These are phyloP conservation scores for Solanum chilense DNA, from an alignment of 257 asterid species.

Conservation along the genomic window DNA sequence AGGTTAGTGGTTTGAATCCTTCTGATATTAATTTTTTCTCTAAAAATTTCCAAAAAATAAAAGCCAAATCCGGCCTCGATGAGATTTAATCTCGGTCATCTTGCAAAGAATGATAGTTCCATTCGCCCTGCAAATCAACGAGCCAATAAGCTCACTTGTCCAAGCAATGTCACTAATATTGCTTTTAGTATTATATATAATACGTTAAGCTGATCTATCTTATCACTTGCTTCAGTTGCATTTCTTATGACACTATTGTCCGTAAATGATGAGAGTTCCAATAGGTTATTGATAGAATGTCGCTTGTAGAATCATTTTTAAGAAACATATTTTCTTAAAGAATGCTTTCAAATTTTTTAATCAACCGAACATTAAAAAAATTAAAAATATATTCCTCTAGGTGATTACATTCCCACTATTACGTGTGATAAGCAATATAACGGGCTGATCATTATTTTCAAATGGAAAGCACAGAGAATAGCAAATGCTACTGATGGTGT, in stretches of 20 bases:
- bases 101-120: not conserved
- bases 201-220: too few relatives aligned
- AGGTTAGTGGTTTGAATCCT: not conserved
- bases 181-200: too few relatives aligned
- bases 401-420: not conserved
- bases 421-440: not conserved
- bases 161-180: not conserved
- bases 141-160: not conserved
- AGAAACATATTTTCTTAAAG: not conserved
- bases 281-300: not conserved
- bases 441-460: not conserved
- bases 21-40: too few relatives aligned
- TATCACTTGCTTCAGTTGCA: not conserved
- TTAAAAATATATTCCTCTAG: not conserved
- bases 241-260: not conserved
- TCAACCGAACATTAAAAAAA: not conserved
- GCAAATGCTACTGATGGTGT: not conserved
- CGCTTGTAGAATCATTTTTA: not conserved
- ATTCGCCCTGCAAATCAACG: not conserved
- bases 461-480: not conserved
- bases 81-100: not conserved
- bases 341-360: not conserved
- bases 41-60: too few relatives aligned
- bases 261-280: not conserved
- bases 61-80: not conserved